phyloP scores from a whole-genome alignment of 441 rosid species.

The Gossypium lobatum region DNA sequence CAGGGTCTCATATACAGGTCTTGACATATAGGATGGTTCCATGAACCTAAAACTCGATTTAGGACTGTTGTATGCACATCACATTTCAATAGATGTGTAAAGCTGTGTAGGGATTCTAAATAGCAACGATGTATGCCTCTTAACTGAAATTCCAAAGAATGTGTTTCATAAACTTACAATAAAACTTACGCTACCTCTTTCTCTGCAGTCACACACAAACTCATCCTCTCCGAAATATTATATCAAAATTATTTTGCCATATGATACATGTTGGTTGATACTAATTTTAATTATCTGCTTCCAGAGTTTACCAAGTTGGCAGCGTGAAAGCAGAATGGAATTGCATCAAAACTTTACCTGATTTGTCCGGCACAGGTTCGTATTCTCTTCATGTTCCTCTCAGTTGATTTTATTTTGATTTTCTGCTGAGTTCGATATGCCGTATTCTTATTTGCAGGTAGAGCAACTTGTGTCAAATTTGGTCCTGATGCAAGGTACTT shows the following conservation, averaged over 20 bases:
- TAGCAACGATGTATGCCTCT: neutral
- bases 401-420: neutral
- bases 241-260: neutral
- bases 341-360: constrained; percentile 76
- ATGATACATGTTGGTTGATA: neutral
- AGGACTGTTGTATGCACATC: neutral
- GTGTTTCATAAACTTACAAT: neutral
- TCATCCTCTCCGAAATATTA: neutral
- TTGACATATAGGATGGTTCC: neutral
- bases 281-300: neutral
- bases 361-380: constrained; percentile 96
- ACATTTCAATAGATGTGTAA: neutral
- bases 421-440: neutral
- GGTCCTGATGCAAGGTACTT: constrained; percentile 80
- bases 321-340: constrained; percentile 97
- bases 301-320: constrained; percentile 81
- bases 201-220: neutral
- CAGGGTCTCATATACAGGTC: neutral
- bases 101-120: neutral
- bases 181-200: neutral
- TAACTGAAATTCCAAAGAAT: neutral
- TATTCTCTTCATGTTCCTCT: constrained; percentile 10
- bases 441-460: constrained; percentile 40
- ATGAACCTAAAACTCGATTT: neutral
- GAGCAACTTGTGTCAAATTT: constrained; percentile 72